These are phyloP conservation scores for Athelia psychrophila DNA, from an alignment of 1,284 basidiomycete genomes.

Conservation along the genomic window DNA sequence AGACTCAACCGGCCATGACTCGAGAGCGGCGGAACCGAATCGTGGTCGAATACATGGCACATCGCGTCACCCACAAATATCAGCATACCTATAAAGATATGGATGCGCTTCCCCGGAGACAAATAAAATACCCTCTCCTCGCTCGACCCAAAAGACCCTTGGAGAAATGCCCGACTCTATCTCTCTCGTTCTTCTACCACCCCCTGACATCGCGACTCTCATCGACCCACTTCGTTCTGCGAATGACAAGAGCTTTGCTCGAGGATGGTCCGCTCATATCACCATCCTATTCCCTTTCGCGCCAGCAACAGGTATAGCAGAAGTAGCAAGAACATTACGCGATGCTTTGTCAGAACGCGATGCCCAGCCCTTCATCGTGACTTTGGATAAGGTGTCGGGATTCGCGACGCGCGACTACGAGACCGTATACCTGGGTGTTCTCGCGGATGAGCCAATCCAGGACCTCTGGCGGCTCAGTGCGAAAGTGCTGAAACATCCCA, in stretches of 20 bases:
- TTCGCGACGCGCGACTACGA: constrained; percentile 14
- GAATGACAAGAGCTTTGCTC: constrained; percentile 3
- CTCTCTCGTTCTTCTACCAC: no score
- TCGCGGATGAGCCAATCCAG: constrained; percentile 8
- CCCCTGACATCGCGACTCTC: no score
- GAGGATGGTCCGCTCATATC: constrained; percentile 16
- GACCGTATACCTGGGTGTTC: constrained; percentile 13
- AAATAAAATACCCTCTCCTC: no score
- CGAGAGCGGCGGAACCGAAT: no score
- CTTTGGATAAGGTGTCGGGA: constrained; percentile 9
- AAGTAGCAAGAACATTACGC: constrained; percentile 8
- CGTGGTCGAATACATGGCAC: no score
- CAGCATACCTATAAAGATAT: no score
- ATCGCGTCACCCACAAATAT: no score
- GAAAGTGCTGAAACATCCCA: constrained; percentile 9
- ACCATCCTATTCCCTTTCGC: constrained; percentile 17
- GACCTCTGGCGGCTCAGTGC: constrained; percentile 10
- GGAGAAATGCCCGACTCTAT: no score
- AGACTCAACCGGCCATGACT: no score
- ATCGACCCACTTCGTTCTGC: no score
- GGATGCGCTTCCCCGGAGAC: no score
- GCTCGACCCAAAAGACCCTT: no score
- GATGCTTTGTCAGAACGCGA: constrained; percentile 5
- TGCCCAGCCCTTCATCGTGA: constrained; percentile 13
- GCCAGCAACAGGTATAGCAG: neutral